Base-by-base conservation (phyloP, 2,329 filamentous ascomycete species). In the Alternaria consortialis region DNA sequence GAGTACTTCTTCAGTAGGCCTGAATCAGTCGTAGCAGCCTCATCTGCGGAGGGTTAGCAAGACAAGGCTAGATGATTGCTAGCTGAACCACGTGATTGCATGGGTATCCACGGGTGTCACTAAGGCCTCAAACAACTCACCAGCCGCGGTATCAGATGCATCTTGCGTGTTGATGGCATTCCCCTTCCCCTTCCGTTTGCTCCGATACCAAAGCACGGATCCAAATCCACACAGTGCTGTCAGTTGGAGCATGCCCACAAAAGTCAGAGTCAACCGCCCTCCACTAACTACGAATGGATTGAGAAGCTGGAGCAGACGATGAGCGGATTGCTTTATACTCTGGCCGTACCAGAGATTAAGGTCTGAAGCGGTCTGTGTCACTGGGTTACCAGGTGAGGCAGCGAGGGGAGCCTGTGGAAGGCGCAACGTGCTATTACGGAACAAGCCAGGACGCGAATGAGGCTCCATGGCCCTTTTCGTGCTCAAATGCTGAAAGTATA, bases 1-100 rank as follows among this genome's bases (percentile, higher is more conserved):
- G 92, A 93, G 77, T 94, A 86, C 69, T 93, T 91, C 76, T 85
- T 90, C 62, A 98, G 84, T 12, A 97, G 84, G n/a, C 88, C 85
- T 31, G 94, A 93, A 72, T 97, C 93, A 25, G 87, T 90, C 39
- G 81, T 71, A 59, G 83, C 80, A 69, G 87, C 77, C 73, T 83
- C 81, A 57, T 69, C 70, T 73, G 47, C 15, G 13, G 40, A 37
- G 37, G 7, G 40, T 69, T 57, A 69, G 66, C 40, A 47, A 43
- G 27, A 34, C 32, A 46, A 50, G 48, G n/a, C 43, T 58, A 17
- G 27, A 17, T 12, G 17, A 23, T 36, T 13, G 39, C 40, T 47
- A 46, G 42, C 55, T 31, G 43, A 47, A 42, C 52, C 56, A 63
- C 62, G 64, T 64, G 64, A 58, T 55, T 17, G 20, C n/a, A 58